Evolutionary conservation across 805 yeast species (phyloP).

Genomic region (Saturnispora mendoncae): DNA sequence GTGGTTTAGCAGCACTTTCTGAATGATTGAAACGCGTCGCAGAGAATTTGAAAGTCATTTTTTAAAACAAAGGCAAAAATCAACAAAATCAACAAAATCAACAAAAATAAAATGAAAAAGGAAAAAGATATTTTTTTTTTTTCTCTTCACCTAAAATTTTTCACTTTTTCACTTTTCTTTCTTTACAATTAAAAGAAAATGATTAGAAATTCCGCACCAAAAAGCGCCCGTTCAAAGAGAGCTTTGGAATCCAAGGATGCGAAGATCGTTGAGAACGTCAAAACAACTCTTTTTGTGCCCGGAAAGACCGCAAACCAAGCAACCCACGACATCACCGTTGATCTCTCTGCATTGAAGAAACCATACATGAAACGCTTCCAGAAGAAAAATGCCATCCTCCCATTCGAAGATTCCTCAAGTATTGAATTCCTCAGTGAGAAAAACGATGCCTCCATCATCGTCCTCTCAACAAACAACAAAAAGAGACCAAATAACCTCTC

Average conservation of each 20-base stretch:
- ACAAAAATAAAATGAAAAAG: too few species aligned
- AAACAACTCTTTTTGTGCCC: slow-evolving; percentile 84
- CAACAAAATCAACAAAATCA: too few species aligned
- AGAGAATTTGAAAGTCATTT: neutral
- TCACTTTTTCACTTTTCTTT: neutral
- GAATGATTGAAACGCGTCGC: slow-evolving; percentile 27
- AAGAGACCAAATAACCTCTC: slow-evolving; percentile 90
- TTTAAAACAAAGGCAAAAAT: too few species aligned
- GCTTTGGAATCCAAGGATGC: slow-evolving; percentile 85
- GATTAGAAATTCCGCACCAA: slow-evolving; percentile 63
- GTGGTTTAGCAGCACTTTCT: too few species aligned
- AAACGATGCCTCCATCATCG: slow-evolving; percentile 82
- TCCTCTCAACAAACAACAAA: slow-evolving; percentile 71
- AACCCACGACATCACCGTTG: slow-evolving; percentile 83
- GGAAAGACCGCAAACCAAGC: slow-evolving; percentile 74
- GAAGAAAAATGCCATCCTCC: slow-evolving; percentile 81
- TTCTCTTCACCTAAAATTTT: slow-evolving; percentile 15
- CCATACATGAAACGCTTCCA: slow-evolving; percentile 82
- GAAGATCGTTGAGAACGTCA: slow-evolving; percentile 80
- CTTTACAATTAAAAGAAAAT: slow-evolving; percentile 13
- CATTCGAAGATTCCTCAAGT: slow-evolving; percentile 82
- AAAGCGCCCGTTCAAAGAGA: slow-evolving; percentile 91
- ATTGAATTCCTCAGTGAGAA: slow-evolving; percentile 92
- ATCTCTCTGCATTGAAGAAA: slow-evolving; percentile 81
- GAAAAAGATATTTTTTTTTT: too few species aligned